phyloP scores from a whole-genome alignment of 352 stramenopile species.

The Paralagenidium karlingii region DNA sequence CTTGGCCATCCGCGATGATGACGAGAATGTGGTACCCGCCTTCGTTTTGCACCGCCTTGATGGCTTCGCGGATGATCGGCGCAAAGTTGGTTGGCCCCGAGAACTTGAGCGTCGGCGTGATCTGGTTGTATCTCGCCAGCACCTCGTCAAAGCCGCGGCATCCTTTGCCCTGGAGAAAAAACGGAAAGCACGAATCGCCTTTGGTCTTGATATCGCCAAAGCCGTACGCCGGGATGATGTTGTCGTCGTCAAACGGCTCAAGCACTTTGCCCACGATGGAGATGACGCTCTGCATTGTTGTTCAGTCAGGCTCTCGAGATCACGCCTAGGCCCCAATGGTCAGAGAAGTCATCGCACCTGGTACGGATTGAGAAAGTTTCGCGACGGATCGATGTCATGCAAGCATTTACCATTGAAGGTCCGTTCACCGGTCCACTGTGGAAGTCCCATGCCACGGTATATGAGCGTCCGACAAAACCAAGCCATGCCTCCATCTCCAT shows the following conservation, averaged over 20 bases:
- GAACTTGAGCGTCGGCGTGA: slow-evolving; percentile 41
- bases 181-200: slow-evolving; percentile 30
- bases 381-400: slow-evolving; percentile 46
- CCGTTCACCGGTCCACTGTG: slow-evolving; percentile 44
- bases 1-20: slow-evolving; percentile 50
- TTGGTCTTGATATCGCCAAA: slow-evolving; percentile 51
- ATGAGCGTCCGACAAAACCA: slow-evolving; percentile 1
- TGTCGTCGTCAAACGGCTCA: slow-evolving; percentile 36
- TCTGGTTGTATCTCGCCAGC: slow-evolving; percentile 37
- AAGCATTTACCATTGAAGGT: slow-evolving; percentile 44
- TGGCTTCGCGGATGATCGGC: slow-evolving; percentile 47
- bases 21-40: slow-evolving; percentile 67
- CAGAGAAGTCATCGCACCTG: too few species aligned
- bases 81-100: slow-evolving; percentile 54
- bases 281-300: not conserved
- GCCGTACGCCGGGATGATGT: slow-evolving; percentile 55
- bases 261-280: not conserved
- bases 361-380: slow-evolving; percentile 26
- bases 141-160: slow-evolving; percentile 40
- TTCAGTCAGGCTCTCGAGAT: not conserved
- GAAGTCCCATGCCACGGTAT: too few species aligned
- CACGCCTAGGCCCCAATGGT: not conserved
- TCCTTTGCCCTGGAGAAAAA: slow-evolving; percentile 14
- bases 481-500: not conserved
- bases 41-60: slow-evolving; percentile 21